phyloP scores from a whole-genome alignment of 345 rosid species.

The Hibiscus tridactylites region DNA sequence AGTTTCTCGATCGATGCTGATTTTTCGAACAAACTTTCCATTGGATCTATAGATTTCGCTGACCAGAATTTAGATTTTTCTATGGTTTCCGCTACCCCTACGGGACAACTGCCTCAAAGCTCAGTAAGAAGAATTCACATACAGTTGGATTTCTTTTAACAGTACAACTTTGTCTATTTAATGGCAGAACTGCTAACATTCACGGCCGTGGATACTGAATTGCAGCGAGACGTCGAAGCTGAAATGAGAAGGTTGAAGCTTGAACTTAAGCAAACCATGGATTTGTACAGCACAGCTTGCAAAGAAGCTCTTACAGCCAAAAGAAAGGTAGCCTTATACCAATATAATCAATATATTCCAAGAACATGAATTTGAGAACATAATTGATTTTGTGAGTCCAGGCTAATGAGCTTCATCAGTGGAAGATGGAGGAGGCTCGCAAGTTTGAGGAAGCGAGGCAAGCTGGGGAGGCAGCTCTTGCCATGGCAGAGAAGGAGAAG shows the following conservation, averaged over 20 bases:
- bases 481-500: constrained; percentile 75
- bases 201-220: neutral
- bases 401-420: constrained; percentile 65
- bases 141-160: neutral
- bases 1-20: constrained; percentile 31
- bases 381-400: constrained; percentile 14
- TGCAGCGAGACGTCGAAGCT: constrained; percentile 61
- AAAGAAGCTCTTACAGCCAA: constrained; percentile 79
- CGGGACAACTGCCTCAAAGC: constrained; percentile 20
- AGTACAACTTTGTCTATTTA: neutral
- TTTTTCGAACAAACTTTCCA: constrained; percentile 1
- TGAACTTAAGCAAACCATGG: constrained; percentile 89
- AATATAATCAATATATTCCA: neutral
- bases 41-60: constrained; percentile 36
- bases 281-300: constrained; percentile 84
- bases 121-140: constrained; percentile 21
- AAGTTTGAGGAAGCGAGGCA: constrained; percentile 59
- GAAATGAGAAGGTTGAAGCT: constrained; percentile 85
- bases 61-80: constrained; percentile 25
- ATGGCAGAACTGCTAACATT: neutral
- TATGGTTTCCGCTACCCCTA: constrained; percentile 20
- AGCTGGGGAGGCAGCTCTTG: constrained; percentile 75
- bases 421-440: constrained; percentile 65
- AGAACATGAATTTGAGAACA: neutral
- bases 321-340: constrained; percentile 39